Percentiles rank a stretch among this genome's conserved stretches.
phyloP scores from a whole-genome alignment of 2,329 filamentous ascomycete genomes.

The Trichoderma aggressivum region DNA sequence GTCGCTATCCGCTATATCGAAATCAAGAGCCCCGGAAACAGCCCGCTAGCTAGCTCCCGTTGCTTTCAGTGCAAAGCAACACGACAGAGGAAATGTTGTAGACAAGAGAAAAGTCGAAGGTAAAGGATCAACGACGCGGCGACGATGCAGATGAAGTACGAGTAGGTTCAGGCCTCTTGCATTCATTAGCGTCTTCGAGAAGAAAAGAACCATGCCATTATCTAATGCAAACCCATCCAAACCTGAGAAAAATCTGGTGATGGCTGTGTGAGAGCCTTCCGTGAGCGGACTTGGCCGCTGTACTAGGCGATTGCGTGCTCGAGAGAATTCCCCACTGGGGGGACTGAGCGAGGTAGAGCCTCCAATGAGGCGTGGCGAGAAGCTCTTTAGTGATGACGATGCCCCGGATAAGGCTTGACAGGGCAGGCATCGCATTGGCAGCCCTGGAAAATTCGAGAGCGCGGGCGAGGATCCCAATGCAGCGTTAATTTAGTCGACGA shows the following conservation, averaged over 20 bases:
- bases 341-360: not conserved
- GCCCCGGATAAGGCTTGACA: conserved; percentile 1
- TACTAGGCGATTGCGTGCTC: conserved; percentile 20
- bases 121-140: not conserved
- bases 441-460: not conserved
- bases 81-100: not conserved
- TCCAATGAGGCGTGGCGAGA: conserved; percentile 10
- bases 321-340: conserved; percentile 12
- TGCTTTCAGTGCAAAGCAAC: not conserved
- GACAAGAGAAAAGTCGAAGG: not conserved
- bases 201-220: conserved; percentile 11
- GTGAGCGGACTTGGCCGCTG: conserved; percentile 13
- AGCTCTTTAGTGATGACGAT: conserved; percentile 1
- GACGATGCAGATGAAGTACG: conserved; percentile 6
- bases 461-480: not conserved
- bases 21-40: not conserved
- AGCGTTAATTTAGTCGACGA: not conserved
- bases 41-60: not conserved
- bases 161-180: not conserved
- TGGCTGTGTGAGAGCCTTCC: not conserved
- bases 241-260: conserved; percentile 9
- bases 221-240: not conserved
- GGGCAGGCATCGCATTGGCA: not conserved
- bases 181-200: conserved; percentile 13
- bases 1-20: conserved; percentile 4